Evolutionary conservation across 257 asterid genomes (phyloP).

Genomic region (Fraxinus anomala): DNA sequence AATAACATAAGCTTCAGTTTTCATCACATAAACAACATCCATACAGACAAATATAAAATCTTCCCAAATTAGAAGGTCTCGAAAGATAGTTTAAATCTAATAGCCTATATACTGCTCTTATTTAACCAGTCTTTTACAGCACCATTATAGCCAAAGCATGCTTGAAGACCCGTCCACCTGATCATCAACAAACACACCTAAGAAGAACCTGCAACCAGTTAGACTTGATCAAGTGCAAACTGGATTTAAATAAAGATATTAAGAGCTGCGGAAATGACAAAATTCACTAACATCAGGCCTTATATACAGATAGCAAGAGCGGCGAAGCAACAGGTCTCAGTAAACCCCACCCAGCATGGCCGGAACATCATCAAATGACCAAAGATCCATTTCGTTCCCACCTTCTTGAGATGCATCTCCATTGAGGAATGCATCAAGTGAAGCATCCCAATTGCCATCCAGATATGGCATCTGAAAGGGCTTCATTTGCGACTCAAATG

Average conservation of each 20-base stretch:
- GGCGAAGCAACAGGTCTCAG: slow-evolving; percentile 34
- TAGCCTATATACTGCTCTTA: slow-evolving; percentile 44
- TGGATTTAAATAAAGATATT: background rate
- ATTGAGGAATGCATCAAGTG: slow-evolving; percentile 66
- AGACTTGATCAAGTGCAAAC: background rate
- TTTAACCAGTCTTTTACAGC: slow-evolving; percentile 32
- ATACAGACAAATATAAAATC: slow-evolving; percentile 27
- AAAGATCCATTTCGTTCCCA: slow-evolving; percentile 64
- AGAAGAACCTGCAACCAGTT: slow-evolving; percentile 19
- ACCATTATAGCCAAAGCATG: slow-evolving; percentile 61
- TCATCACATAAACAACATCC: slow-evolving; percentile 20
- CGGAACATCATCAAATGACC: slow-evolving; percentile 70
- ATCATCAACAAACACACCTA: slow-evolving; percentile 48
- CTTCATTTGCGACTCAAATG: slow-evolving; percentile 69
- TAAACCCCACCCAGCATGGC: slow-evolving; percentile 55
- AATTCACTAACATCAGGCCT: slow-evolving; percentile 66
- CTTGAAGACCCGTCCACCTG: slow-evolving; percentile 32
- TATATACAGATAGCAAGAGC: slow-evolving; percentile 56
- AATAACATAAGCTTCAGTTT: slow-evolving; percentile 10
- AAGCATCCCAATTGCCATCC: slow-evolving; percentile 75
- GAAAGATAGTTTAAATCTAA: slow-evolving; percentile 20
- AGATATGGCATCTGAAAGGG: slow-evolving; percentile 64
- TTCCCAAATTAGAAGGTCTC: slow-evolving; percentile 29
- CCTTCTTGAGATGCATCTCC: slow-evolving; percentile 46
- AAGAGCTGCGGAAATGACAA: slow-evolving; percentile 8